phyloP scores from a whole-genome alignment of 2,329 filamentous ascomycete species.

The Graphium sp. region DNA sequence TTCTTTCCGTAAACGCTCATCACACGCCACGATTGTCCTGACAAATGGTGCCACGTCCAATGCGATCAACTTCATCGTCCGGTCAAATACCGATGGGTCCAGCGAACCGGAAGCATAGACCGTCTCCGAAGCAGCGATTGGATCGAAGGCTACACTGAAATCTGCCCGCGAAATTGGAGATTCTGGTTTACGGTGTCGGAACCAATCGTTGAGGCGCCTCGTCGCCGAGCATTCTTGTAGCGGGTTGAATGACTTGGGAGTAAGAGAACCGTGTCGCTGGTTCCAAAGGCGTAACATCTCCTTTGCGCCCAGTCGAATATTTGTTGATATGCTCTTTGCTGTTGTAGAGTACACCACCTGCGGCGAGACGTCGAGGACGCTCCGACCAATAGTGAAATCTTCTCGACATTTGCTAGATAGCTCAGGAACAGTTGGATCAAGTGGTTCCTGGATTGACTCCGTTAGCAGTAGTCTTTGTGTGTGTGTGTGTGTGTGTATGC shows the following conservation, averaged over 20 bases:
- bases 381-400: slow-evolving; percentile 30
- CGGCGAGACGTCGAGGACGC: slow-evolving; percentile 27
- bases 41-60: slow-evolving; percentile 80
- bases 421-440: slow-evolving; percentile 49
- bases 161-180: slow-evolving; percentile 34
- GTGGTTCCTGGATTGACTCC: slow-evolving; percentile 17
- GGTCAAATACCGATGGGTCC: slow-evolving; percentile 61
- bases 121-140: slow-evolving; percentile 35
- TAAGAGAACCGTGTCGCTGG: too few species aligned
- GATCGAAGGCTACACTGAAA: slow-evolving; percentile 41
- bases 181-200: too few species aligned
- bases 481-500: neutral
- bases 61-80: slow-evolving; percentile 45
- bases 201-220: too few species aligned
- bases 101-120: slow-evolving; percentile 21
- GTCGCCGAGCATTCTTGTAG: too few species aligned
- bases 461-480: slow-evolving; percentile 5
- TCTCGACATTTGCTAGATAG: slow-evolving; percentile 28
- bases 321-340: too few species aligned
- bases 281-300: too few species aligned
- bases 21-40: slow-evolving; percentile 67
- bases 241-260: too few species aligned
- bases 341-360: slow-evolving; percentile 12
- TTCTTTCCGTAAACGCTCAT: slow-evolving; percentile 52
- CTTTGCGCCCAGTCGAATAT: too few species aligned